These are phyloP conservation scores for Fusarium illudens DNA, from an alignment of 2,329 filamentous ascomycete genomes.

Conservation along the genomic window DNA sequence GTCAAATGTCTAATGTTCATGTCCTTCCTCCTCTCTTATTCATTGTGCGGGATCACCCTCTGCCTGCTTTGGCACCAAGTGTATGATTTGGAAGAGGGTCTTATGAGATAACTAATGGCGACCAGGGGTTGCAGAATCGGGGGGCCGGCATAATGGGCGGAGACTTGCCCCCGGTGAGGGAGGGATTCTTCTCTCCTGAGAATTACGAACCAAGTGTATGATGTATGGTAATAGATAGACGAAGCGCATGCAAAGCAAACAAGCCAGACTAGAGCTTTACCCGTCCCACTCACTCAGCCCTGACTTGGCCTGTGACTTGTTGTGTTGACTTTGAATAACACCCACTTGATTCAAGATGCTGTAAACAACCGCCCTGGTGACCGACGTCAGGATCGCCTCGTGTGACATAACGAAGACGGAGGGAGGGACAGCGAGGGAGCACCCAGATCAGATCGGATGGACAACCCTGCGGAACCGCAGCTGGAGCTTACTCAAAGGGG, in stretches of 20 bases:
- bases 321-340: conserved; percentile 22
- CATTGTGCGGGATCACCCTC: conserved; percentile 23
- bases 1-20: conserved; percentile 22
- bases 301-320: background rate
- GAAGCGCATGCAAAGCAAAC: conserved; percentile 17
- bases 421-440: conserved; percentile 11
- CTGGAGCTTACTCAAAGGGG: background rate
- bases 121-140: conserved; percentile 14
- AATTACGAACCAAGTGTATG: conserved; percentile 28
- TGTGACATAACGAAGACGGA: conserved; percentile 13
- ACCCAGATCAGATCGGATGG: conserved; percentile 9
- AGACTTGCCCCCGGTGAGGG: background rate
- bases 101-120: conserved; percentile 11
- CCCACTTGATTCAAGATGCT: conserved; percentile 3
- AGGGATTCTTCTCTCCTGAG: conserved; percentile 2
- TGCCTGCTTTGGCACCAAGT: background rate
- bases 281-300: background rate
- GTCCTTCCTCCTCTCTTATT: conserved; percentile 1
- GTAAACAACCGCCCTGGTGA: conserved; percentile 5
- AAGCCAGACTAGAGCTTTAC: conserved; percentile 8
- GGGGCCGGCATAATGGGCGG: conserved; percentile 3
- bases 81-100: conserved; percentile 4
- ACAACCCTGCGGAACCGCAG: conserved; percentile 34
- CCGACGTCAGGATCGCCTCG: conserved; percentile 28
- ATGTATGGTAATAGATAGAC: conserved; percentile 28